Evolutionary conservation across 2,329 filamentous ascomycete genomes (phyloP).

Genomic region (Fusarium domesticum): DNA sequence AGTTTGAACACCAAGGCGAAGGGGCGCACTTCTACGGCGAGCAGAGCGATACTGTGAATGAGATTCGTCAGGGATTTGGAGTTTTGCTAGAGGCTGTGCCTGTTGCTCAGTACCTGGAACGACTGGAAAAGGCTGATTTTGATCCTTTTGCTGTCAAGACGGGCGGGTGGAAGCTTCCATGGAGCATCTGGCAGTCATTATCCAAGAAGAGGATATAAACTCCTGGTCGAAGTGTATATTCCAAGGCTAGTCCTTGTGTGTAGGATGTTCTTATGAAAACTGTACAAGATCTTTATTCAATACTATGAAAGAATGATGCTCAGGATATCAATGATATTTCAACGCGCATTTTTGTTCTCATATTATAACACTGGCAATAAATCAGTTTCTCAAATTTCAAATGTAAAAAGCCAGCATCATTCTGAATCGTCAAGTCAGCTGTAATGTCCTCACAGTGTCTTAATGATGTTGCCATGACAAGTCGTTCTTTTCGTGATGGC

Average conservation of each 20-base stretch:
- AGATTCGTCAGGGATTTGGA: slow-evolving; percentile 65
- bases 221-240: slow-evolving; percentile 3
- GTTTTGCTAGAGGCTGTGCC: slow-evolving; percentile 78
- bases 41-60: slow-evolving; percentile 37
- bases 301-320: background rate
- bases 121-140: slow-evolving; percentile 78
- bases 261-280: background rate
- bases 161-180: slow-evolving; percentile 77
- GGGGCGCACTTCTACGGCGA: slow-evolving; percentile 57
- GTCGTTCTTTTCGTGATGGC: background rate
- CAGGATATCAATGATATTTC: too few species aligned
- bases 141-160: slow-evolving; percentile 68
- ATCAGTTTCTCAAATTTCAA: too few species aligned
- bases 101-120: slow-evolving; percentile 73
- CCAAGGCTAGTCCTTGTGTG: background rate
- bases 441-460: too few species aligned
- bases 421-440: too few species aligned
- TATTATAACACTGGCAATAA: too few species aligned
- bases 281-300: background rate
- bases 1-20: slow-evolving; percentile 83
- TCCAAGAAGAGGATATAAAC: slow-evolving; percentile 47
- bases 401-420: too few species aligned
- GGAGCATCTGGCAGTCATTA: slow-evolving; percentile 60
- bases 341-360: too few species aligned
- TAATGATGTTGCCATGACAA: background rate